These are phyloP conservation scores for Scheffersomyces ergatensis DNA, from an alignment of 805 yeast species.

Conservation along the genomic window DNA sequence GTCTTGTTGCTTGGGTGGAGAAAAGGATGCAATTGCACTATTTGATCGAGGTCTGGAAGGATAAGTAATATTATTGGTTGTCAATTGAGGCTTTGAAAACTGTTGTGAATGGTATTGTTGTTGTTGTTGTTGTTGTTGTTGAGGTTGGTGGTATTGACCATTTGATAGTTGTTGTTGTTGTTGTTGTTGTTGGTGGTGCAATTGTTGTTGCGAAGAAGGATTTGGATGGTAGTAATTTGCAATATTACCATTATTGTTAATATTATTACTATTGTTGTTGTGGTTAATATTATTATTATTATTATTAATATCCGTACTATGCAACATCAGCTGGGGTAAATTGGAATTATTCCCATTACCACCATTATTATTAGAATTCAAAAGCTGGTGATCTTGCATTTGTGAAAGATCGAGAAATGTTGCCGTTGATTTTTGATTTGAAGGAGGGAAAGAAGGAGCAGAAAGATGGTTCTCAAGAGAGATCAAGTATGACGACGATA, in stretches of 20 bases:
- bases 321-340: not conserved
- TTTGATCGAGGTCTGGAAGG: not conserved
- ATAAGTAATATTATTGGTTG: not conserved
- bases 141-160: not conserved
- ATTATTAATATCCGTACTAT: not conserved
- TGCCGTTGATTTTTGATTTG: no score
- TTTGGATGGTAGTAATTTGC: not conserved
- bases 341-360: not conserved
- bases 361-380: no score
- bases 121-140: not conserved
- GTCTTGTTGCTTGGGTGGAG: not conserved
- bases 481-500: no score
- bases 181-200: not conserved
- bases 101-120: not conserved
- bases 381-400: not conserved
- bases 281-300: not conserved
- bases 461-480: no score
- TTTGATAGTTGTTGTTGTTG: conserved; percentile 3
- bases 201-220: not conserved
- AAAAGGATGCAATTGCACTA: not conserved
- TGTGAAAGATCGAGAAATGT: no score
- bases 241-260: not conserved
- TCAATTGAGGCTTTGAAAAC: not conserved
- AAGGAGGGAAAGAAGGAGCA: no score
- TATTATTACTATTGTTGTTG: no score